Conservation (phyloP, 78 protist genomes). For the Paulinella micropora region DNA sequence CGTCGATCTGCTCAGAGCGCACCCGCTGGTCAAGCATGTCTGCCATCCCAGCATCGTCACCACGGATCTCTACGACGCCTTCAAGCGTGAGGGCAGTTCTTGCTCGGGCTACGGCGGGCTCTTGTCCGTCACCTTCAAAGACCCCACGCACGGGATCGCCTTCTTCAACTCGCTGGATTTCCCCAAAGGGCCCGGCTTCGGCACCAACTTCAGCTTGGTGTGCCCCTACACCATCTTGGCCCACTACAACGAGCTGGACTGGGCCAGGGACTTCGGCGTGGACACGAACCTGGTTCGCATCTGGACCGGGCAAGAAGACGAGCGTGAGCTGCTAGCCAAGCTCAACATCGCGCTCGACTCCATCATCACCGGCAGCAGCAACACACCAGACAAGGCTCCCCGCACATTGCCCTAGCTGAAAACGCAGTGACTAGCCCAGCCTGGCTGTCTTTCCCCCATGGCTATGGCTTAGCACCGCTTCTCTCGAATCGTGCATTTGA, state of each 20-base stretch:
- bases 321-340: too few relatives aligned
- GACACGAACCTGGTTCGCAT: neutral
- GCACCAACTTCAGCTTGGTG: conserved; percentile 33
- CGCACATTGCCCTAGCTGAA: too few relatives aligned
- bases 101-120: neutral
- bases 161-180: neutral
- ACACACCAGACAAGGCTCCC: too few relatives aligned
- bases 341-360: too few relatives aligned
- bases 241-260: conserved; percentile 35
- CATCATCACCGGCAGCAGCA: too few relatives aligned
- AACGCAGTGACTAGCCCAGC: too few relatives aligned
- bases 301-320: too few relatives aligned
- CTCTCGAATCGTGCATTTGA: too few relatives aligned
- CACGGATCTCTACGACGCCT: neutral
- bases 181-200: conserved; percentile 26
- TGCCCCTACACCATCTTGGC: conserved; percentile 38
- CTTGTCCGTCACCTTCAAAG: neutral
- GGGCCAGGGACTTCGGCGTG: conserved; percentile 17
- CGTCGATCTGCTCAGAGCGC: too few relatives aligned
- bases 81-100: neutral
- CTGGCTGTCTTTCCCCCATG: too few relatives aligned
- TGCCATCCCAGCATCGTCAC: neutral
- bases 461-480: too few relatives aligned
- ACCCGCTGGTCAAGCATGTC: neutral
- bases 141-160: neutral